Evolutionary conservation across 108 stramenopile species (phyloP).

Genomic region (Parmales sp.): DNA sequence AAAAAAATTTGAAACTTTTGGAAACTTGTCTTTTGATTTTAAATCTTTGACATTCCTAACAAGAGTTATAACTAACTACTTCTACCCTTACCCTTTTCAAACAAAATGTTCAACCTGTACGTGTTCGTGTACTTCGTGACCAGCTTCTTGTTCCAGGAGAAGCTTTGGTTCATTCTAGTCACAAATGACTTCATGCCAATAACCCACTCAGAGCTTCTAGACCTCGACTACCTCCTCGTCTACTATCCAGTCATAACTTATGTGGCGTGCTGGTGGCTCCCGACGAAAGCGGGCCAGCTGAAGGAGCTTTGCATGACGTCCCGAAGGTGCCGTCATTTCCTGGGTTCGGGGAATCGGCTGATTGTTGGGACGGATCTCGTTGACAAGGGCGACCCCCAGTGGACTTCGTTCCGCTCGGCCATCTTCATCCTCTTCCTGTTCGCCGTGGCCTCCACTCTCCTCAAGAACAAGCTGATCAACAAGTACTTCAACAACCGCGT

Average conservation of each 20-base stretch:
- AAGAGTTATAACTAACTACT: too few species aligned
- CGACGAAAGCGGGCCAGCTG: neutral
- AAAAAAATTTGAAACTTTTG: too few species aligned
- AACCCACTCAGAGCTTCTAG: too few species aligned
- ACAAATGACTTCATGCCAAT: too few species aligned
- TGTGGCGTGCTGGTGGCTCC: neutral
- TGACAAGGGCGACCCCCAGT: slow-evolving; percentile 7
- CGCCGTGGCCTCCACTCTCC: neutral
- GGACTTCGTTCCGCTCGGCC: neutral
- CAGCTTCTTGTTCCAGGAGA: too few species aligned
- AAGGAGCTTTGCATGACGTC: neutral
- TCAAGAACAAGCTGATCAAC: neutral
- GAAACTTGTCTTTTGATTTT: too few species aligned
- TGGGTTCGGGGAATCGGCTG: neutral
- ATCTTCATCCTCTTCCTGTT: neutral
- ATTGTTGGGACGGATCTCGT: neutral
- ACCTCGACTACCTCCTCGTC: neutral
- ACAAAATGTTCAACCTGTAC: too few species aligned
- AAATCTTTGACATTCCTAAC: too few species aligned
- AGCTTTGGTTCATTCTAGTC: too few species aligned
- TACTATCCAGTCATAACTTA: neutral
- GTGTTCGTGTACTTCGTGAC: too few species aligned
- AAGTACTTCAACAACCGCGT: neutral
- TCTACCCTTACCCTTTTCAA: too few species aligned
- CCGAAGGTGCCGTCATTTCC: neutral